Conservation (phyloP, 441 rosid genomes). For the Adansonia gregorii region DNA sequence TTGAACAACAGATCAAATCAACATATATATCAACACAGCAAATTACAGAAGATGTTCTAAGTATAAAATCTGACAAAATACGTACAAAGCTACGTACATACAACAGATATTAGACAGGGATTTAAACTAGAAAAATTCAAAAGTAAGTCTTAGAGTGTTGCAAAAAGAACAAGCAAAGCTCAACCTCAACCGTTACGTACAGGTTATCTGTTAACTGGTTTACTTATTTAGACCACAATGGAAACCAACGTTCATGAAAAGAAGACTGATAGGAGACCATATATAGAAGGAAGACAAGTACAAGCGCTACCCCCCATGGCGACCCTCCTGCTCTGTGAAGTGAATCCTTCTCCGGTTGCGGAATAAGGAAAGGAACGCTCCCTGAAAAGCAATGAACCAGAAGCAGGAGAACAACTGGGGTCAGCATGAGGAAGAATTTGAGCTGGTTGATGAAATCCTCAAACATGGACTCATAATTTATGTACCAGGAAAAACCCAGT, state of each 20-base stretch:
- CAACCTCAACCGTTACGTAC: not conserved
- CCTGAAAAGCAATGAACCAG: slow-evolving; percentile 55
- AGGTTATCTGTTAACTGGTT: not conserved
- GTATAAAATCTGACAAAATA: not conserved
- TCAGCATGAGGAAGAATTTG: slow-evolving; percentile 59
- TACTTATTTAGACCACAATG: slow-evolving; percentile 43
- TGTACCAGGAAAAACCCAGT: slow-evolving; percentile 71
- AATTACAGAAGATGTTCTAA: not conserved
- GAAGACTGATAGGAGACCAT: slow-evolving; percentile 71
- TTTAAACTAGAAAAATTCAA: not conserved
- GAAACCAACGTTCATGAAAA: slow-evolving; percentile 75
- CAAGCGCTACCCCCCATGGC: slow-evolving; percentile 79
- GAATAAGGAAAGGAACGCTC: slow-evolving; percentile 38
- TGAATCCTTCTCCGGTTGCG: slow-evolving; percentile 63
- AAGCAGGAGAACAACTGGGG: slow-evolving; percentile 63
- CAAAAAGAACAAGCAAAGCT: slow-evolving; percentile 7
- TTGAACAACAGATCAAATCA: not conserved
- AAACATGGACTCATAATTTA: slow-evolving; percentile 58
- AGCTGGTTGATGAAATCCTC: slow-evolving; percentile 59
- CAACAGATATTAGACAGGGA: not conserved
- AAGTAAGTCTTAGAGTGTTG: slow-evolving; percentile 1
- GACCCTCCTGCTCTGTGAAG: slow-evolving; percentile 74
- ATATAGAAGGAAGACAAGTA: slow-evolving; percentile 63
- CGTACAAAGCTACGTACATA: not conserved
- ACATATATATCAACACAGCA: not conserved